Base-by-base conservation (phyloP, 1,284 basidiomycete genomes). In the Apiotrichum sp. region DNA sequence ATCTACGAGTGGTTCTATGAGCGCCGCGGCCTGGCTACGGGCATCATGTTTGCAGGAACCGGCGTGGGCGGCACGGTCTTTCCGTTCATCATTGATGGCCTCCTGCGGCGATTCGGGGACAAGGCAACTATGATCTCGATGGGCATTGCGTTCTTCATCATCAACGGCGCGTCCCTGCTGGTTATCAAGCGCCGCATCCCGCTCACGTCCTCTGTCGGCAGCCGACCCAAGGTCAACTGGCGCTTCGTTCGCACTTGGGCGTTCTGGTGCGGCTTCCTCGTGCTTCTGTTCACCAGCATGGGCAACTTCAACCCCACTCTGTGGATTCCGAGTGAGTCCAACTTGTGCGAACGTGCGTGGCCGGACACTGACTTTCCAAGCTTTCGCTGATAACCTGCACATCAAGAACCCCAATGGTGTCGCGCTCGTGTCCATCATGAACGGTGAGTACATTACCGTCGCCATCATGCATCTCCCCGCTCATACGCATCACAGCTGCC, bases 1-100 rank as follows among this genome's bases (percentile, higher is more conserved):
- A 52, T 76, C 13, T 75, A 73, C 60, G 70, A 74, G 45, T 76
- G 74, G 74, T 77, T 74, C 60, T 58, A 65, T 36, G 57, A 57
- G 9, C 56, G 61, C n/a, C 65, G 74, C 46, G 76, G 76, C 3
- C 57, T 76, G 0, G 76, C 75, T 0, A 57, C 64, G 2, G 74
- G 72, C 1, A 70, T 75, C 53, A 66, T 76, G 64, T 75, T 69
- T 55, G 62, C 68, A 3, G 73, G 75, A 11, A 73, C 72, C 2
- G 75, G 75, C 3, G 54, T 68, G 2, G 72, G 74, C 14, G 76
- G 75, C 31, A 67, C 69, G 4, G 71, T 72, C 44, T 74, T 73
- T 52, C 75, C 74, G 0, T 68, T 73, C 49, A 45, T 77, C 22
- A 65, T 76, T 31, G 50, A 57, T 40, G 66, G 62, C 4, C 65